Conservation (phyloP, 257 asterid genomes). For the Prunella vulgaris region DNA sequence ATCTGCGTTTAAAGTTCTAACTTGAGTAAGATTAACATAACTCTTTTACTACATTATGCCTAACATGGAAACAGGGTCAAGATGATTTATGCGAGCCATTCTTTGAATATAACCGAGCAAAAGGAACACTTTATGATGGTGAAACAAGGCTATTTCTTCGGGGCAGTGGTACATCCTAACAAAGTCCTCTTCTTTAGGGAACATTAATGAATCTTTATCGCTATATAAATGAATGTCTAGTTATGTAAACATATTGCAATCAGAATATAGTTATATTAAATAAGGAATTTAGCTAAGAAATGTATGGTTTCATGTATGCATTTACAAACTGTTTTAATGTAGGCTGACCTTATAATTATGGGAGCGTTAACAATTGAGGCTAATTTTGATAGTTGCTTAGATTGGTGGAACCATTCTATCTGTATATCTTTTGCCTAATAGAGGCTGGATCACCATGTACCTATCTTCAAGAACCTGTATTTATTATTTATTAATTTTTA, state of each 20-base stretch:
- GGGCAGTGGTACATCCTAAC: slow-evolving; percentile 50
- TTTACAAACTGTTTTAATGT: not conserved
- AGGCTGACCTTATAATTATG: not conserved
- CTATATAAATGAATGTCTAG: not conserved
- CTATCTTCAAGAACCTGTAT: not conserved
- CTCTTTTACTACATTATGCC: slow-evolving; percentile 18
- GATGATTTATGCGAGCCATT: slow-evolving; percentile 93
- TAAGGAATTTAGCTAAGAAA: too few relatives aligned
- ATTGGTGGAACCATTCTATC: not conserved
- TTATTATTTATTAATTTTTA: too few relatives aligned
- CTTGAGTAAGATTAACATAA: not conserved
- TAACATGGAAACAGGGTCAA: slow-evolving; percentile 72
- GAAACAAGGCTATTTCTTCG: slow-evolving; percentile 92
- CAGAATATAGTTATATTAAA: not conserved
- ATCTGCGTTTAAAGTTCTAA: slow-evolving; percentile 9
- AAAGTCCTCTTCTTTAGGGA: not conserved
- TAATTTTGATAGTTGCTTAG: too few relatives aligned
- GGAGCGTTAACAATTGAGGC: too few relatives aligned
- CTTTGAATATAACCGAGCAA: slow-evolving; percentile 91
- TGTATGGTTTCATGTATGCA: not conserved
- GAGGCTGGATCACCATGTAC: not conserved
- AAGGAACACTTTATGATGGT: slow-evolving; percentile 97
- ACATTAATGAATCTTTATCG: not conserved
- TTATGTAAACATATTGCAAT: not conserved
- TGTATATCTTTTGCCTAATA: not conserved